A percentile compares a stretch with the other conserved stretches of the same genome.
Conservation (phyloP, 768 basidiomycete genomes). For the Lactifluus subvellereus region DNA sequence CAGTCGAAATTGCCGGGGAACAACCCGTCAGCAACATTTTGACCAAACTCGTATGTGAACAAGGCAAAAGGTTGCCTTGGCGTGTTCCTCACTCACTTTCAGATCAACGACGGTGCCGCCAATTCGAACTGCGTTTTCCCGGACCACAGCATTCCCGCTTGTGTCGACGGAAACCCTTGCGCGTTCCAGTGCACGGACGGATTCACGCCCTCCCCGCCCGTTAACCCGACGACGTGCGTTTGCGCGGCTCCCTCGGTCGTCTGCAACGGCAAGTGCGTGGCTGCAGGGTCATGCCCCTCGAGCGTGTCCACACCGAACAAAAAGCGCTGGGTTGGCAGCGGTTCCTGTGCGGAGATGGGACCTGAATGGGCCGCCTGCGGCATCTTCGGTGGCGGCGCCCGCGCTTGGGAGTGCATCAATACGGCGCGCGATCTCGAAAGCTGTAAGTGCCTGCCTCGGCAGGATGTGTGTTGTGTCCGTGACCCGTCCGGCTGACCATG, state of each 20-base stretch:
- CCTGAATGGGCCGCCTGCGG: conserved; percentile 40
- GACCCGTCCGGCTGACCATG: too few relatives aligned
- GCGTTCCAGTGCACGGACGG: conserved; percentile 43
- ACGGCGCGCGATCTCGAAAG: conserved; percentile 45
- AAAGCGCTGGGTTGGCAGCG: conserved; percentile 33
- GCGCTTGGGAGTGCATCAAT: conserved; percentile 47
- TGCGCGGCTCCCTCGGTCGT: conserved; percentile 38
- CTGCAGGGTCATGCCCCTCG: conserved; percentile 29
- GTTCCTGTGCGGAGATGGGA: conserved; percentile 10
- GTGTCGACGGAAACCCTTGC: conserved; percentile 37
- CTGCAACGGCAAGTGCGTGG: conserved; percentile 45
- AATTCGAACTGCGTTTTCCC: conserved; percentile 38
- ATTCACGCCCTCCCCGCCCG: conserved; percentile 32
- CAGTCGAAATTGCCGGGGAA: conserved; percentile 32
- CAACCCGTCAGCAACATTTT: conserved; percentile 30
- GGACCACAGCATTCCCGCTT: conserved; percentile 35
- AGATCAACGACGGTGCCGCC: conserved; percentile 29
- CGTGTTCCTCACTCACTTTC: neutral
- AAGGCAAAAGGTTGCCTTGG: neutral
- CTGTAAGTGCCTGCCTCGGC: conserved; percentile 35
- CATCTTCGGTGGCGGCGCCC: conserved; percentile 34
- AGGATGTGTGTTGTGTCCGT: neutral
- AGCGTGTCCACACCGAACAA: conserved; percentile 21
- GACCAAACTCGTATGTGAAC: conserved; percentile 33
- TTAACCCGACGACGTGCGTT: conserved; percentile 36